These are phyloP conservation scores for Aspergillus floridensis DNA, from an alignment of 2,329 filamentous ascomycete genomes.

Conservation along the genomic window DNA sequence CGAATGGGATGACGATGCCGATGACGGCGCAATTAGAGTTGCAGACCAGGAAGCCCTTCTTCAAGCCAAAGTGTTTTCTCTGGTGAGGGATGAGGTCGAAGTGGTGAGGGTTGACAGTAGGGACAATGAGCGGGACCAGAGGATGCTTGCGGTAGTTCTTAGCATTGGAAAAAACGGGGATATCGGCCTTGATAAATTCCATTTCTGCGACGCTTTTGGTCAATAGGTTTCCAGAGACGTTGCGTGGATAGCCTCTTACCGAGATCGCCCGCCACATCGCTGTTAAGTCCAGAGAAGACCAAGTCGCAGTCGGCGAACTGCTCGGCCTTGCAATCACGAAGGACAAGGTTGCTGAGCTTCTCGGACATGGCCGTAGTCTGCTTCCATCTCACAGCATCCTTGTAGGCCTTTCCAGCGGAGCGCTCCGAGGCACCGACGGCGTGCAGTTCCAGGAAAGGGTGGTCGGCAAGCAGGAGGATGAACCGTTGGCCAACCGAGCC, in stretches of 20 bases:
- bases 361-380: constrained; percentile 79
- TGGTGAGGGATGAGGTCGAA: constrained; percentile 88
- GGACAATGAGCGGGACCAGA: constrained; percentile 87
- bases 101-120: constrained; percentile 88
- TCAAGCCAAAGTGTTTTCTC: constrained; percentile 66
- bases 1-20: constrained; percentile 90
- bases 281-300: constrained; percentile 88
- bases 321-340: constrained; percentile 78
- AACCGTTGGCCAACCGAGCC: constrained; percentile 95
- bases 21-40: constrained; percentile 99
- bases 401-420: constrained; percentile 90
- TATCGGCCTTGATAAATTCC: constrained; percentile 82
- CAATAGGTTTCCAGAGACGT: background rate
- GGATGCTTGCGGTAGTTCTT: constrained; percentile 95
- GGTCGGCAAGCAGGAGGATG: constrained; percentile 83
- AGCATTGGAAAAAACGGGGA: constrained; percentile 94
- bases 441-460: constrained; percentile 82
- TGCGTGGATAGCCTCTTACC: constrained; percentile 53
- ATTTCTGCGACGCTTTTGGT: constrained; percentile 59
- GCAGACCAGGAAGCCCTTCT: constrained; percentile 90
- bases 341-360: constrained; percentile 72
- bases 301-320: constrained; percentile 89
- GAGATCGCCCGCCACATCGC: constrained; percentile 87
- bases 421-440: constrained; percentile 86
- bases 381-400: constrained; percentile 93